Conservation (phyloP, 768 basidiomycete species). For the Rhizopogon vinicolor region DNA sequence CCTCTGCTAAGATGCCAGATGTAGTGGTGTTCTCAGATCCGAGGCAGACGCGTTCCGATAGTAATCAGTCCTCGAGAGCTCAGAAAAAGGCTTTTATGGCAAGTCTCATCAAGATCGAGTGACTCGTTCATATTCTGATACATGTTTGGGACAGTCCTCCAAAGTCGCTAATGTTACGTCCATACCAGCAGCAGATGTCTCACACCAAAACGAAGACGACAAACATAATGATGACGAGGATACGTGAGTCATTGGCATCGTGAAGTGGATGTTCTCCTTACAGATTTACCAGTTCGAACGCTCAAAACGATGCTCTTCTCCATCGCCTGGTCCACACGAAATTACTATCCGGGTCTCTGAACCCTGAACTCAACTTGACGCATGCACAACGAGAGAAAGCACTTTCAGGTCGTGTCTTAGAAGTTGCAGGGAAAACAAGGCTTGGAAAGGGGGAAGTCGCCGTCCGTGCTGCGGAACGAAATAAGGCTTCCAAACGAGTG, state of each 20-base stretch:
- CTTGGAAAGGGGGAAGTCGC: slow-evolving; percentile 70
- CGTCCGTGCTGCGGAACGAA: slow-evolving; percentile 59
- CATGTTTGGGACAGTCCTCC: slow-evolving; percentile 52
- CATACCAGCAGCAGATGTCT: slow-evolving; percentile 19
- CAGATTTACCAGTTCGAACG: slow-evolving; percentile 51
- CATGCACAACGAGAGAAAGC: slow-evolving; percentile 71
- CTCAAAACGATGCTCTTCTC: slow-evolving; percentile 72
- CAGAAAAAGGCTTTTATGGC: slow-evolving; percentile 78
- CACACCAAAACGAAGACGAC: slow-evolving; percentile 7
- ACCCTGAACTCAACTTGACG: slow-evolving; percentile 54
- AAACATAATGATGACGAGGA: background rate
- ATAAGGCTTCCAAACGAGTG: slow-evolving; percentile 66
- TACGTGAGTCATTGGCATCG: background rate
- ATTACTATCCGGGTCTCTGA: slow-evolving; percentile 68
- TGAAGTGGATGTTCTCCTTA: no score
- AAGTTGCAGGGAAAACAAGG: slow-evolving; percentile 61
- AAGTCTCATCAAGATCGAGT: slow-evolving; percentile 10
- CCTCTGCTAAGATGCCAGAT: slow-evolving; percentile 28
- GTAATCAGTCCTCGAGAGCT: slow-evolving; percentile 26
- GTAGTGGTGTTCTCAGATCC: slow-evolving; percentile 57
- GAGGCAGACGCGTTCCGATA: slow-evolving; percentile 16
- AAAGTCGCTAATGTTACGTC: slow-evolving; percentile 59
- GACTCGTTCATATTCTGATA: background rate
- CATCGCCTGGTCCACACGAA: slow-evolving; percentile 79
- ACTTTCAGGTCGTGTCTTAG: slow-evolving; percentile 71